Conservation (phyloP, 805 yeast species). For the Tetrapisispora phaffii region DNA sequence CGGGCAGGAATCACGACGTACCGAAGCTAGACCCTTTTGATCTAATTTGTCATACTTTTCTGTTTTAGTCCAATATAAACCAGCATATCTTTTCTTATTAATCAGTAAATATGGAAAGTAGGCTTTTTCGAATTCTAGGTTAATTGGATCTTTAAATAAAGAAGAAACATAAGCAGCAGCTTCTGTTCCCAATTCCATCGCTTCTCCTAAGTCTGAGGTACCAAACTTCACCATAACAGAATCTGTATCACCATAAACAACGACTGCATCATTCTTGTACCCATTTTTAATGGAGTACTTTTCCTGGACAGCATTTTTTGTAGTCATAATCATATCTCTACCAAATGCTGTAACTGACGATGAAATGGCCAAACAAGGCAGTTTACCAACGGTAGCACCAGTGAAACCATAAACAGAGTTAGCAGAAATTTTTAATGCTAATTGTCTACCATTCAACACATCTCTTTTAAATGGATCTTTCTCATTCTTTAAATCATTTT, state of each 20-base stretch:
- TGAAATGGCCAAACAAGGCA: slow-evolving; percentile 93
- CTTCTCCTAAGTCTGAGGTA: slow-evolving; percentile 59
- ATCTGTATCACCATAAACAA: slow-evolving; percentile 97
- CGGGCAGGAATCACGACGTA: slow-evolving; percentile 93
- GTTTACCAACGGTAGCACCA: slow-evolving; percentile 95
- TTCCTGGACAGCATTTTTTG: slow-evolving; percentile 77
- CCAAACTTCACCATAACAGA: slow-evolving; percentile 99
- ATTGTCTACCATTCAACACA: slow-evolving; percentile 92
- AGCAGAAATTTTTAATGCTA: slow-evolving; percentile 93
- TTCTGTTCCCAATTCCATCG: slow-evolving; percentile 88
- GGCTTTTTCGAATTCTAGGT: slow-evolving; percentile 91
- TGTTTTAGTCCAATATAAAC: slow-evolving; percentile 89
- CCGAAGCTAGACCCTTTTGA: slow-evolving; percentile 97
- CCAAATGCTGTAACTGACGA: slow-evolving; percentile 95
- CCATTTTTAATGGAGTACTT: slow-evolving; percentile 77
- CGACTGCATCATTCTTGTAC: slow-evolving; percentile 72
- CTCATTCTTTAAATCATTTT: slow-evolving; percentile 80
- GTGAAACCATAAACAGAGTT: slow-evolving; percentile 98
- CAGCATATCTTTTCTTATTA: slow-evolving; percentile 95
- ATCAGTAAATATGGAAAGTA: slow-evolving; percentile 89
- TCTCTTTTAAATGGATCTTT: slow-evolving; percentile 89
- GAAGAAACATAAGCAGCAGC: slow-evolving; percentile 86
- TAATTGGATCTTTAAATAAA: slow-evolving; percentile 74
- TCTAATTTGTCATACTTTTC: slow-evolving; percentile 94
- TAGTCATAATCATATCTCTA: slow-evolving; percentile 89